Evolutionary conservation across 768 basidiomycete species (phyloP), one percentile per base, ranked within the genome.

Genomic region (Serendipita sp.): DNA sequence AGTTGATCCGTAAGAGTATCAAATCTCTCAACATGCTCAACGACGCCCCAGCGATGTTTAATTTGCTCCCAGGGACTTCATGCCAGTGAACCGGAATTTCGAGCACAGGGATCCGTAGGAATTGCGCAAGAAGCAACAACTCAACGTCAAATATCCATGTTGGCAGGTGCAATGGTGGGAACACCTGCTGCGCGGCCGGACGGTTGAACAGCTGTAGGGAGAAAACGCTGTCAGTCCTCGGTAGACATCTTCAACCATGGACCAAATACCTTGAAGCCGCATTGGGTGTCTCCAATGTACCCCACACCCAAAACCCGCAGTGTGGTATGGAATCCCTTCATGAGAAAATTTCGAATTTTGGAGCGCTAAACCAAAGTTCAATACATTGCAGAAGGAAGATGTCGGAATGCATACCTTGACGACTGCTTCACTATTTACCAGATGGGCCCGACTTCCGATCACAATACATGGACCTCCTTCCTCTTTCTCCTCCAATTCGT

Each of bases 61-160:
- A 78, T 74, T 97, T 97, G 76, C 91, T 93, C 45, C 94, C 94
- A 0, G 84, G 80, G 2, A 97, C 88, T 74, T 97, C 94, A 66
- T 91, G 87, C 94, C 94, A 97, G 67, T 85, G 82, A 33, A 97
- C 85, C 0, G 91, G 83, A 4, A 96, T 89, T 71, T 97, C 94
- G 4, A 74, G 79, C 1, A 93, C 86, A 1, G 91, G 88, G 65
- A 96, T 86, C 6, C 77, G 70, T 44, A 87, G 76, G 71, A 86
- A 80, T 71, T 89, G 86, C 6, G 93, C 91, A 44, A 94, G 79
- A 8, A 96, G 77, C 18, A 97, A 77, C 3, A 96, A 81, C 73
- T 97, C 94, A 65, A 96, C 93, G 73, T 97, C 94, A 69, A 97
- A 97, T 72, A 95, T 93, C 94, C 94, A 97, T 0, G 88, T 86